Evolutionary conservation across 352 stramenopile genomes (phyloP), one percentile per base, ranked within the genome.

Genomic region (Globisporangium mamillatum): DNA sequence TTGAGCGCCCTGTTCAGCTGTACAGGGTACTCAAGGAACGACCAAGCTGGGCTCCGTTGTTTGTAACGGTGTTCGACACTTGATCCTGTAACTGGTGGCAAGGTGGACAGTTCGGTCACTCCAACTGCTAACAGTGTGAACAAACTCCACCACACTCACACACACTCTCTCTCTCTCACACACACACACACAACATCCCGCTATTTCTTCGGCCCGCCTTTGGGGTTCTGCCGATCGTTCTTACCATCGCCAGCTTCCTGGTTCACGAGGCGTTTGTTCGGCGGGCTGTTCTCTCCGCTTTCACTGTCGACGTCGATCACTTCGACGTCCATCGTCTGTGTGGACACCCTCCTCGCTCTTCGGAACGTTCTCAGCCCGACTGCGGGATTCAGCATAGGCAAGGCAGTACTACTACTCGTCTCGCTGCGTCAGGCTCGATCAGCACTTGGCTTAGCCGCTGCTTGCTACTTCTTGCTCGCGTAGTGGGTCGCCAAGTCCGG

Each of bases 401-500:
- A 9, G 41, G 41, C 16, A 5, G 10, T 57, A 24, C 50, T 57
- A 3, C 50, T 4, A 60, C 5, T 41, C 41, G 52, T 36, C 12
- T 34, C 52, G 18, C 24, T 12, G 24, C 4, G 24, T n/a, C 14
- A 16, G 22, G 9, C 53, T 58, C 14, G 6, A 1, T 58, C 25
- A 4, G 9, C 25, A n/a, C 24, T 38, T 14, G 52, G 7, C 25
- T 22, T 57, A 3, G 1, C n/a, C 25, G 10, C 22, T 12, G 52
- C 10, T 38, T 38, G 10, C 25, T 24, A 14, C 64, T 79, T 76
- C 62, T 84, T 80, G 29, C 61, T 71, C 36, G 60, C 69, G 60
- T 90, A 90, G 53, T 89, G 82, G 4, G 52, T 75, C 9, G 74
- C 64, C 24, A 84, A 84, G 16, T 84, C 63, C 9, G 74, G 73